Evolutionary conservation across 2,329 filamentous ascomycete species (phyloP).

Genomic region (Colletotrichum karsti): DNA sequence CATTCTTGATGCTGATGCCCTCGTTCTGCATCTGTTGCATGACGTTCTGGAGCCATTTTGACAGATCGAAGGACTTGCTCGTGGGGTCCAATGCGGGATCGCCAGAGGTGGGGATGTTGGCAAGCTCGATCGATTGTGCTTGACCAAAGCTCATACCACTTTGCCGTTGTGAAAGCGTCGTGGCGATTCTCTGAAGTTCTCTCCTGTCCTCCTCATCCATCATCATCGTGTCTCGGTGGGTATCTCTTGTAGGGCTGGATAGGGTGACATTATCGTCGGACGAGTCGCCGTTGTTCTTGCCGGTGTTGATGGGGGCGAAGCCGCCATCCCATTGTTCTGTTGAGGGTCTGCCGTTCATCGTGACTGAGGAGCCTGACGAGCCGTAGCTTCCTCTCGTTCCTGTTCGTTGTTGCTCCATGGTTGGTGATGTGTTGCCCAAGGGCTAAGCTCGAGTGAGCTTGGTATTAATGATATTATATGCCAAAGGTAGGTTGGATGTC

Average conservation of each 20-base stretch:
- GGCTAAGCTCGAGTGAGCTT: slow-evolving; percentile 9
- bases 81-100: slow-evolving; percentile 47
- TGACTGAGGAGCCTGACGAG: slow-evolving; percentile 11
- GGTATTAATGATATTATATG: background rate
- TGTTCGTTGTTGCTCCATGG: slow-evolving; percentile 3
- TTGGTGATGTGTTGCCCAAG: background rate
- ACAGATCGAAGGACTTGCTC: slow-evolving; percentile 48
- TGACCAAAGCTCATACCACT: slow-evolving; percentile 36
- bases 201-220: slow-evolving; percentile 42
- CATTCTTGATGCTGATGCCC: slow-evolving; percentile 59
- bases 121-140: slow-evolving; percentile 9
- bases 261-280: slow-evolving; percentile 7
- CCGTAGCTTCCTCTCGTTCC: background rate
- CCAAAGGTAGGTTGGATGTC: background rate
- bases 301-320: slow-evolving; percentile 20
- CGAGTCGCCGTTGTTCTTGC: slow-evolving; percentile 7
- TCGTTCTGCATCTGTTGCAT: slow-evolving; percentile 58
- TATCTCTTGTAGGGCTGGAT: slow-evolving; percentile 4
- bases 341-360: background rate
- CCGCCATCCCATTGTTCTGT: background rate
- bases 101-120: slow-evolving; percentile 16
- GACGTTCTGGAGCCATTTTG: slow-evolving; percentile 50
- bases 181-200: slow-evolving; percentile 50
- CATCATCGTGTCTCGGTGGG: slow-evolving; percentile 19
- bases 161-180: slow-evolving; percentile 45